Evolutionary conservation across 1,284 basidiomycete species (phyloP), one percentile per base, ranked within the genome.

Genomic region (Pseudozyma sp.): DNA sequence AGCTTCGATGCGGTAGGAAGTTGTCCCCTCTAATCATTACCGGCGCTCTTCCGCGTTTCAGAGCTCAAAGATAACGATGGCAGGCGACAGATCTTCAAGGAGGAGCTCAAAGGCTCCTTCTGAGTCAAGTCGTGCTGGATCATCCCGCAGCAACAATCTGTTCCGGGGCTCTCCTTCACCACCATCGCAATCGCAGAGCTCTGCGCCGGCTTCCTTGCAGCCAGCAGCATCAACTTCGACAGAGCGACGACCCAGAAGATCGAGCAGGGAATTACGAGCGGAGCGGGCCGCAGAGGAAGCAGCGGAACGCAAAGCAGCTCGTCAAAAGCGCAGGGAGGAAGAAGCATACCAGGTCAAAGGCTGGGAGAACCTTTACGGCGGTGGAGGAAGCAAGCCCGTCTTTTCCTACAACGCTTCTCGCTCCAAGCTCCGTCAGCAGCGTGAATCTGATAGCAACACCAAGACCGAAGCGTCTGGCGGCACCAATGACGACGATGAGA

Each of bases 361-460:
- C 9, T 69, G 70, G 65, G 70, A 73, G 19, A 48, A 64, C 36
- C 54, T 68, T 10, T 69, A 55, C 14, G 54, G 65, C 40, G 70
- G 65, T 14, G 61, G 57, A 0, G 70, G 56, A 36, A 51, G 59
- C 19, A 63, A 54, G 38, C 64, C 64, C 10, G 57, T 63, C 13
- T 63, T 56, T 31, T 39, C 56, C 34, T 38, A 58, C 43, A 31
- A 42, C n/a, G 34, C 49, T 8, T 19, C 25, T 25, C 50, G 39
- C 8, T 50, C 43, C 42, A 52, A 52, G 43, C 42, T 10, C 25
- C 40, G 25, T 16, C 18, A 10, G 21, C 50, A 13, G 40, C 25
- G 25, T 31, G 25, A 31, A 6, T 31, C 25, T 31, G 25, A 31
- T 6, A 31, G 25, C 25, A 31, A 31, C 6, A 31, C 25, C 25